phyloP scores from a whole-genome alignment of 2,329 filamentous ascomycete genomes.

The Trematosphaeria pertusa region DNA sequence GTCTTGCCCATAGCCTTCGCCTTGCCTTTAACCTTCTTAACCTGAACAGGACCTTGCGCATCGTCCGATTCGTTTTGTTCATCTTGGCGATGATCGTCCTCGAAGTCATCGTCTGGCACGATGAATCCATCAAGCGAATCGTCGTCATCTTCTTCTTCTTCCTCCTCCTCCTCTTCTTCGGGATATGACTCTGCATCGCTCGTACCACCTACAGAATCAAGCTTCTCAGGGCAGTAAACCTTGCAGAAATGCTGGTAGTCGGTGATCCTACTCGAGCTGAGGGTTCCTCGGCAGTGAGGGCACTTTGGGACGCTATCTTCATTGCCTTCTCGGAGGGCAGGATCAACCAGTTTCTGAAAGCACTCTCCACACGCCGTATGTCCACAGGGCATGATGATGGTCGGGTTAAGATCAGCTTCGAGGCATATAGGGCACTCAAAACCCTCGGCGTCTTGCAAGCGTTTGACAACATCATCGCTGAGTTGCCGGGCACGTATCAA shows the following conservation, averaged over 20 bases:
- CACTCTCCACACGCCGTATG: slow-evolving; percentile 82
- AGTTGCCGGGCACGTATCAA: slow-evolving; percentile 69
- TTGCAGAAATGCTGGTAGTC: slow-evolving; percentile 77
- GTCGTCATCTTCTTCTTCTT: slow-evolving; percentile 37
- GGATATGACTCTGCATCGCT: slow-evolving; percentile 14
- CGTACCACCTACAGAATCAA: slow-evolving; percentile 35
- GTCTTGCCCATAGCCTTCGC: slow-evolving; percentile 56
- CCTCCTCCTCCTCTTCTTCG: slow-evolving; percentile 23
- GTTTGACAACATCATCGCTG: slow-evolving; percentile 65
- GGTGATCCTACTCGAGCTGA: slow-evolving; percentile 74
- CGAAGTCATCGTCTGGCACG: slow-evolving; percentile 48
- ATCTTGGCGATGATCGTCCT: slow-evolving; percentile 41
- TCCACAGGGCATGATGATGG: slow-evolving; percentile 82
- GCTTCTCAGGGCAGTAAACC: slow-evolving; percentile 68
- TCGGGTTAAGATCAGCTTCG: slow-evolving; percentile 75
- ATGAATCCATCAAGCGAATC: slow-evolving; percentile 23
- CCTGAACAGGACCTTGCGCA: slow-evolving; percentile 32
- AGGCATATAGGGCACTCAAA: slow-evolving; percentile 87
- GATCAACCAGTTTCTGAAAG: slow-evolving; percentile 71
- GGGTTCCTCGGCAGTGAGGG: slow-evolving; percentile 73
- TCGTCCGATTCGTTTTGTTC: slow-evolving; percentile 36
- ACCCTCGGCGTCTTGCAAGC: slow-evolving; percentile 65
- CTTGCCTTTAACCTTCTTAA: slow-evolving; percentile 42
- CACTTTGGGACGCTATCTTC: slow-evolving; percentile 66
- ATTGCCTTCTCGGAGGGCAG: slow-evolving; percentile 63